Conservation (phyloP, 148 eudicot species). For the Vaccinium darrowii region DNA sequence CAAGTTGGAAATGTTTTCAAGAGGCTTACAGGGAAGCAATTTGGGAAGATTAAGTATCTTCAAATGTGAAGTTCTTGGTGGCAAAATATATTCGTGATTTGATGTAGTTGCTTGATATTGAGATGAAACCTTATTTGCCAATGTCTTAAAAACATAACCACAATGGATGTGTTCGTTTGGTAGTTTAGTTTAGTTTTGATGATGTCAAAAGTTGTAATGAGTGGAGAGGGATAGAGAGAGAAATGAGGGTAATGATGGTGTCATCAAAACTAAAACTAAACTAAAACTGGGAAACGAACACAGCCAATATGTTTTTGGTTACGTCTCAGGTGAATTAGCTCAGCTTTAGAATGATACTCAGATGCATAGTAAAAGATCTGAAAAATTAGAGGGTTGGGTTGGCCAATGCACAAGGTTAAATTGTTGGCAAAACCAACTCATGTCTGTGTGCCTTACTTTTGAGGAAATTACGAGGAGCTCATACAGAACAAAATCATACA, state of each 20-base stretch:
- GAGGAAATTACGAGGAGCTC: background rate
- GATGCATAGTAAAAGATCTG: background rate
- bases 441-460: background rate
- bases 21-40: background rate
- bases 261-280: no score
- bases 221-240: no score
- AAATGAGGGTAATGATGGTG: no score
- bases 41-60: background rate
- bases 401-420: conserved; percentile 3
- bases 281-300: no score
- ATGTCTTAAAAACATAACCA: background rate
- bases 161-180: no score
- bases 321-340: conserved; percentile 3
- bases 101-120: background rate
- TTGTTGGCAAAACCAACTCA: conserved; percentile 9
- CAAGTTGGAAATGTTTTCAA: background rate
- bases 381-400: background rate
- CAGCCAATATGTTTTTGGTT: background rate
- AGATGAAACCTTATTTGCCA: background rate
- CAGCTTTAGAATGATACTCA: conserved; percentile 7
- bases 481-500: background rate
- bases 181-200: no score
- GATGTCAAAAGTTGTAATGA: no score
- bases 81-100: background rate
- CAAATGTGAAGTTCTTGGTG: background rate